Conservation (phyloP, 805 yeast species). For the Yarrowia hollandica region DNA sequence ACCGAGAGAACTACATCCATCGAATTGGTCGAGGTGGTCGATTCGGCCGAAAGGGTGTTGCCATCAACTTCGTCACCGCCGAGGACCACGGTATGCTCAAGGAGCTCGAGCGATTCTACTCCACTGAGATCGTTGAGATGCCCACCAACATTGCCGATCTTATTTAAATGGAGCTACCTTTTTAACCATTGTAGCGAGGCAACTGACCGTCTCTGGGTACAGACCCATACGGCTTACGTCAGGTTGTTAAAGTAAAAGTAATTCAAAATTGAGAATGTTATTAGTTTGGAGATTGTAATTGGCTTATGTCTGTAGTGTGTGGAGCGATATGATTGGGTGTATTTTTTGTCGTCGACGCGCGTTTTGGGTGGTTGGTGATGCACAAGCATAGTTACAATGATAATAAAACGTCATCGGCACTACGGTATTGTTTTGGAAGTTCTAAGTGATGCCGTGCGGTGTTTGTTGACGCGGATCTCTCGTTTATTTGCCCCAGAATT, state of each 20-base stretch:
- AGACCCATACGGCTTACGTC: background rate
- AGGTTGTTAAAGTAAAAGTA: conserved; percentile 26
- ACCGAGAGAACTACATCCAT: conserved; percentile 92
- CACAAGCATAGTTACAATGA: too few species aligned
- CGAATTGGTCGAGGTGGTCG: conserved; percentile 98
- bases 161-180: conserved; percentile 36
- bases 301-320: too few species aligned
- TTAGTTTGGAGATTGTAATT: too few species aligned
- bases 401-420: too few species aligned
- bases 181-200: conserved; percentile 9
- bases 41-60: conserved; percentile 98
- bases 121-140: conserved; percentile 87
- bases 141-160: conserved; percentile 70
- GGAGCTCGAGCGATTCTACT: conserved; percentile 85
- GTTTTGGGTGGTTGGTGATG: too few species aligned
- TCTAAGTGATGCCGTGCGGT: too few species aligned
- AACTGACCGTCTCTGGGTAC: background rate
- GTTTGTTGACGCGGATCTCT: too few species aligned
- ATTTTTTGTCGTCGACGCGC: too few species aligned
- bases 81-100: conserved; percentile 73
- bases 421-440: too few species aligned
- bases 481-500: too few species aligned
- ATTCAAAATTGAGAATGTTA: conserved; percentile 24
- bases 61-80: conserved; percentile 86
- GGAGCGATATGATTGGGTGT: too few species aligned